Conservation (phyloP, 2,329 filamentous ascomycete species). For the Hortaea werneckii region DNA sequence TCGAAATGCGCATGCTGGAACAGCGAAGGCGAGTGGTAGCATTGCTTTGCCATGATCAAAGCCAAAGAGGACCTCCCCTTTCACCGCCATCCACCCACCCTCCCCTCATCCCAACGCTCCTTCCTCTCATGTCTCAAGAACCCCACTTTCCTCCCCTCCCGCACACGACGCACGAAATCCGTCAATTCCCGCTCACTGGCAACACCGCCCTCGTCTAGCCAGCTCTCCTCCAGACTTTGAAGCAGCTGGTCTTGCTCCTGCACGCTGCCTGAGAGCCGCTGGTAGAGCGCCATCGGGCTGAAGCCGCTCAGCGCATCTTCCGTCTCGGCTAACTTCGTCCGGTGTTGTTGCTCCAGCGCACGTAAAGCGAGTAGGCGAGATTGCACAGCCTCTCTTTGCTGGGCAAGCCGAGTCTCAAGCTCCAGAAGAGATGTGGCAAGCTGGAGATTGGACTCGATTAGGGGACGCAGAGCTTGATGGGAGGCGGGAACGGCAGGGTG, state of each 20-base stretch:
- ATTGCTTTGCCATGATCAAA: too few species aligned
- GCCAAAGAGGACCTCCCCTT: background rate
- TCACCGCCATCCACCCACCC: constrained; percentile 89
- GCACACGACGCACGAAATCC: constrained; percentile 75
- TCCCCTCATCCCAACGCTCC: constrained; percentile 88
- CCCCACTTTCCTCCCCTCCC: constrained; percentile 67
- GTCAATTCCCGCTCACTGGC: constrained; percentile 71
- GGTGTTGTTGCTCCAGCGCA: constrained; percentile 85
- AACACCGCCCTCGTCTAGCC: constrained; percentile 55
- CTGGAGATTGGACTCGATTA: constrained; percentile 60
- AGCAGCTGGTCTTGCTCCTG: constrained; percentile 77
- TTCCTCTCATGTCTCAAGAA: constrained; percentile 79
- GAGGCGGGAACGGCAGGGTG: constrained; percentile 64
- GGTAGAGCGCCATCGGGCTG: constrained; percentile 77
- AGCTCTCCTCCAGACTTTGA: constrained; percentile 81
- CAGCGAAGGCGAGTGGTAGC: too few species aligned
- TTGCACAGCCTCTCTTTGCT: constrained; percentile 61
- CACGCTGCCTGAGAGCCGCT: constrained; percentile 64
- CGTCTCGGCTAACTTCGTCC: constrained; percentile 78
- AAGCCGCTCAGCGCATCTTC: constrained; percentile 76
- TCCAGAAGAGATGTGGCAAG: constrained; percentile 54
- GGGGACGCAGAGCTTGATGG: constrained; percentile 51
- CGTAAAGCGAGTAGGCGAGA: constrained; percentile 73
- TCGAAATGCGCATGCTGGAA: too few species aligned
- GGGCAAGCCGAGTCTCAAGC: constrained; percentile 48